phyloP scores from a whole-genome alignment of 352 stramenopile species.

The Albugo laibachii region DNA sequence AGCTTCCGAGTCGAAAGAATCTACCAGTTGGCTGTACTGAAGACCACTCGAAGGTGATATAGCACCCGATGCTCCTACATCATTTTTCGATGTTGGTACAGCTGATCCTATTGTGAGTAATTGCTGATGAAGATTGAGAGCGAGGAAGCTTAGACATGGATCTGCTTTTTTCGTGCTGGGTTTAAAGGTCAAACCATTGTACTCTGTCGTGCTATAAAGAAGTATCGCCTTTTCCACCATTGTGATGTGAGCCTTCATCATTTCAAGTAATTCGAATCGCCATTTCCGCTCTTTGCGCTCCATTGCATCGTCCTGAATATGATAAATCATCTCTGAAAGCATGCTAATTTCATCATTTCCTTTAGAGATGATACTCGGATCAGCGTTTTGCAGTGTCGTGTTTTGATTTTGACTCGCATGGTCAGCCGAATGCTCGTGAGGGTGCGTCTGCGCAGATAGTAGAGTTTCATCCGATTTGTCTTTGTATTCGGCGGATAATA shows the following conservation, averaged over 20 bases:
- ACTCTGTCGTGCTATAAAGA: conserved; percentile 40
- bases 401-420: not conserved
- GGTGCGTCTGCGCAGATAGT: not conserved
- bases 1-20: conserved; percentile 14
- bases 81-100: conserved; percentile 18
- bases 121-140: conserved; percentile 72
- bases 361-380: too few species aligned
- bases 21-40: conserved; percentile 29
- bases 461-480: not conserved
- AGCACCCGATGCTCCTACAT: conserved; percentile 6
- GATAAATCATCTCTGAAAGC: conserved; percentile 73
- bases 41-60: conserved; percentile 10
- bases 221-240: conserved; percentile 59
- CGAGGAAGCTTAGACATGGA: conserved; percentile 45
- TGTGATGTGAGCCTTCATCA: conserved; percentile 68
- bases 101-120: conserved; percentile 56
- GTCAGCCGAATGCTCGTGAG: not conserved
- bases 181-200: conserved; percentile 63
- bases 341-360: conserved; percentile 21
- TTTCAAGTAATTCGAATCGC: conserved; percentile 43
- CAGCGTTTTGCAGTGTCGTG: not conserved
- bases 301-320: conserved; percentile 66
- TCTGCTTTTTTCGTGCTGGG: conserved; percentile 78
- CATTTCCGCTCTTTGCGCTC: conserved; percentile 67
- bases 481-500: not conserved